Evolutionary conservation across 2,329 filamentous ascomycete genomes (phyloP), one percentile per base, ranked within the genome.

Genomic region (Colletotrichum zoysiae): DNA sequence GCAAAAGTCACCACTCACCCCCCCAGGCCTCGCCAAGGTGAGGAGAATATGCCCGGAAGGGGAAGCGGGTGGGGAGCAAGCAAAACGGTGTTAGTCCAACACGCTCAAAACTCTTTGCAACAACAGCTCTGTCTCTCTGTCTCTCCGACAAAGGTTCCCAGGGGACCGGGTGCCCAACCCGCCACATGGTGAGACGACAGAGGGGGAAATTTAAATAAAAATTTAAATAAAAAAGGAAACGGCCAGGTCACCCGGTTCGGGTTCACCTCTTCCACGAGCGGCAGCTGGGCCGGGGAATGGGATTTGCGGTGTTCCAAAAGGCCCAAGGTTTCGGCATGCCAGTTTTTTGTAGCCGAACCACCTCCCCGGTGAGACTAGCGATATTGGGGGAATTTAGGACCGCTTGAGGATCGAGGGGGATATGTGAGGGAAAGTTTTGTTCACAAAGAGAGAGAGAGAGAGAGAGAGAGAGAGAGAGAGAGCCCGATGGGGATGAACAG

Each of bases 151-250:
- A 26, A 48, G 14, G 20, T 42, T 57, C 48, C 48, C 68, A 59
- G 64, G 64, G 38, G 51, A 18, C 44, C 20, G 68, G 68, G 38
- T 38, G 48, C 42, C 56, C 14, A 38, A 1, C 40, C 20, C 35
- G 33, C 26, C 58, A 57, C 64, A 67, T 63, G 57, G 67, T 68
- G 68, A 67, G 68, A 71, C 58, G 64, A 67, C n/a, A n/a, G n/a
- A n/a, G n/a, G n/a, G n/a, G n/a, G n/a, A n/a, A n/a, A n/a, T n/a
- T n/a, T n/a, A n/a, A n/a, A n/a, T n/a, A n/a, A n/a, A n/a, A n/a
- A n/a, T n/a, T n/a, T n/a, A n/a, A n/a, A n/a, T n/a, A n/a, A n/a
- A n/a, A n/a, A n/a, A n/a, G n/a, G n/a, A n/a, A 51, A 33, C 5
- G 26, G 40, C 64, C 68, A 26, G 68, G 51, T 46, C 64, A n/a